Evolutionary conservation across 2,329 filamentous ascomycete genomes (phyloP).

Genomic region (Plenodomus tracheiphilus): DNA sequence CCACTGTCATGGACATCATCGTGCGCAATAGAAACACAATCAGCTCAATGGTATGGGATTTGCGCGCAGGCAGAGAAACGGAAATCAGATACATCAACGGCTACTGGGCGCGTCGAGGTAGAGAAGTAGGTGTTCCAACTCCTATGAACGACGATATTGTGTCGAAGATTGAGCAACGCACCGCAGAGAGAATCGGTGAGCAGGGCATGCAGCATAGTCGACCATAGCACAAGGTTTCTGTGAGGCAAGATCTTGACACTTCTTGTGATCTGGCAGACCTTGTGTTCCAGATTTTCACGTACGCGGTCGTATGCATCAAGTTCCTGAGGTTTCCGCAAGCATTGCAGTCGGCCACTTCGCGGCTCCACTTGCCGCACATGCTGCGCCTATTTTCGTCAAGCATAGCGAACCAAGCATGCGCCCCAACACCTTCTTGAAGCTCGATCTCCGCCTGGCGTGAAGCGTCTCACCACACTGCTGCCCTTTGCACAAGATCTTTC

Average conservation of each 20-base stretch:
- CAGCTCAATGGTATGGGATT: constrained; percentile 6
- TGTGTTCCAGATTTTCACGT: too few relatives aligned
- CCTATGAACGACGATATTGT: constrained; percentile 9
- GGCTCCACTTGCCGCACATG: background rate
- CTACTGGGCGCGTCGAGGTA: constrained; percentile 5
- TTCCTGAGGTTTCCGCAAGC: background rate
- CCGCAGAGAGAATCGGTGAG: too few relatives aligned
- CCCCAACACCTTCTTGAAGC: background rate
- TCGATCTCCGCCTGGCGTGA: background rate
- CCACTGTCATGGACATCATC: constrained; percentile 3
- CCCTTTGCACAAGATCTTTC: background rate
- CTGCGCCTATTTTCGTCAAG: background rate
- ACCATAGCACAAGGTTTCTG: too few relatives aligned
- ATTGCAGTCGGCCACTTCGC: background rate
- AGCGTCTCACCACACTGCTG: background rate
- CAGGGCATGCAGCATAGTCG: too few relatives aligned
- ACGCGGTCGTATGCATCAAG: too few relatives aligned
- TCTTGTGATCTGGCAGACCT: too few relatives aligned
- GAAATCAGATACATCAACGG: constrained; percentile 8
- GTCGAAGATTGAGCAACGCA: constrained; percentile 1
- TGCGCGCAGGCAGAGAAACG: constrained; percentile 3
- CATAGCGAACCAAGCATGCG: background rate
- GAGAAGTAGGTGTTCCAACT: constrained; percentile 5
- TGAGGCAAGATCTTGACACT: too few relatives aligned
- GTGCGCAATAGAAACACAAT: constrained; percentile 1